Evolutionary conservation across 345 rosid genomes (phyloP).

Genomic region (Corymbia maculata): DNA sequence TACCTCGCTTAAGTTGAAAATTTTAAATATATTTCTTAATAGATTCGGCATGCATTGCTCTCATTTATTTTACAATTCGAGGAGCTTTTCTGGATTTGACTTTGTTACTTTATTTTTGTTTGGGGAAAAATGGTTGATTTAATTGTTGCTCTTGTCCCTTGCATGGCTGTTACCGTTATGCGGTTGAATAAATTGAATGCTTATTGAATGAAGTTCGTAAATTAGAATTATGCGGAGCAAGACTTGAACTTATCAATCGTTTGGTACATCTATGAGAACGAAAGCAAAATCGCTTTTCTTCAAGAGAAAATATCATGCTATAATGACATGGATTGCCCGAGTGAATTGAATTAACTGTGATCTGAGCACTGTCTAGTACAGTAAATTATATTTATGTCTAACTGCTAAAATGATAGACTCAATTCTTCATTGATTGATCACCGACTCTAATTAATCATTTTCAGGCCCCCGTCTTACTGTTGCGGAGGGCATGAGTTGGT

Average conservation of each 20-base stretch:
- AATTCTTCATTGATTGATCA: background rate
- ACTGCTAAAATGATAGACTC: background rate
- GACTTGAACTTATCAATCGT: rapidly evolving
- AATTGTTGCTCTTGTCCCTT: background rate
- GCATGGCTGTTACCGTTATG: background rate
- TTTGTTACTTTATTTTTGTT: background rate
- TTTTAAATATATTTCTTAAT: too few relatives aligned
- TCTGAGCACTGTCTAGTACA: background rate
- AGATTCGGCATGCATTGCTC: too few relatives aligned
- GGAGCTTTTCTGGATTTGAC: background rate
- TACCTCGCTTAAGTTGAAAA: too few relatives aligned
- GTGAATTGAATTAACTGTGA: too few relatives aligned
- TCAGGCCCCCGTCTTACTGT: rapidly evolving
- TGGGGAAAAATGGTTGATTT: background rate
- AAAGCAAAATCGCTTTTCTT: background rate
- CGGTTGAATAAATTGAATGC: rapidly evolving
- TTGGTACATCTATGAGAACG: background rate
- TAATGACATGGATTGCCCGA: rapidly evolving
- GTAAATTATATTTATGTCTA: too few relatives aligned
- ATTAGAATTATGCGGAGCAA: rapidly evolving
- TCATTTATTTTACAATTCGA: too few relatives aligned
- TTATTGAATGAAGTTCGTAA: too few relatives aligned
- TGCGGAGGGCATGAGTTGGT: rapidly evolving
- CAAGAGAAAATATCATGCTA: background rate
- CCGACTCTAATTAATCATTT: background rate